Conservation (phyloP, 495 filamentous ascomycete species). For the Penicillium waksmanii region DNA sequence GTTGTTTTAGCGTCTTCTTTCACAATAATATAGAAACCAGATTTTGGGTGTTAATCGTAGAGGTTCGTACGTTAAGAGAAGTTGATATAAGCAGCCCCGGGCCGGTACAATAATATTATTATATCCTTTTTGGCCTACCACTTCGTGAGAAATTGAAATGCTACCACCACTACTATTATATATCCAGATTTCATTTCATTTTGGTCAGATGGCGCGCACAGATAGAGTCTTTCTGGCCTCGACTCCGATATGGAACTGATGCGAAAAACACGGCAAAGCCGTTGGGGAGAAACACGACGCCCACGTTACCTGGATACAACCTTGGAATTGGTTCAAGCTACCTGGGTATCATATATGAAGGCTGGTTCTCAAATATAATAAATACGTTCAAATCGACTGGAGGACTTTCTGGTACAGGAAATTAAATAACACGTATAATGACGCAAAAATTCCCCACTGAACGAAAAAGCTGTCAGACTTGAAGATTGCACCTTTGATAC, state of each 20-base stretch:
- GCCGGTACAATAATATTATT: too few relatives aligned
- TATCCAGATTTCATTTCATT: not conserved
- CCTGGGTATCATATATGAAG: not conserved
- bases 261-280: too few relatives aligned
- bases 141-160: not conserved
- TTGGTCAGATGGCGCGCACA: not conserved
- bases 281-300: not conserved
- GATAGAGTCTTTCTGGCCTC: not conserved
- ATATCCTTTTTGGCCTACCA: too few relatives aligned
- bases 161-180: not conserved
- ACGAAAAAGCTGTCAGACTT: not conserved
- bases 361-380: not conserved
- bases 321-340: not conserved
- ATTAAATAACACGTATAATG: not conserved
- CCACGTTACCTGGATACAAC: not conserved
- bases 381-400: not conserved
- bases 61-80: too few relatives aligned
- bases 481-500: not conserved
- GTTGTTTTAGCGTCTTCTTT: not conserved
- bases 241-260: not conserved
- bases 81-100: too few relatives aligned
- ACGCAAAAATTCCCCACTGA: not conserved
- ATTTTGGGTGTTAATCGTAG: not conserved
- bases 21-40: not conserved
- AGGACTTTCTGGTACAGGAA: not conserved